These are phyloP conservation scores for Sclerotiophoma versabilis DNA, from an alignment of 2,329 filamentous ascomycete species.

Conservation along the genomic window DNA sequence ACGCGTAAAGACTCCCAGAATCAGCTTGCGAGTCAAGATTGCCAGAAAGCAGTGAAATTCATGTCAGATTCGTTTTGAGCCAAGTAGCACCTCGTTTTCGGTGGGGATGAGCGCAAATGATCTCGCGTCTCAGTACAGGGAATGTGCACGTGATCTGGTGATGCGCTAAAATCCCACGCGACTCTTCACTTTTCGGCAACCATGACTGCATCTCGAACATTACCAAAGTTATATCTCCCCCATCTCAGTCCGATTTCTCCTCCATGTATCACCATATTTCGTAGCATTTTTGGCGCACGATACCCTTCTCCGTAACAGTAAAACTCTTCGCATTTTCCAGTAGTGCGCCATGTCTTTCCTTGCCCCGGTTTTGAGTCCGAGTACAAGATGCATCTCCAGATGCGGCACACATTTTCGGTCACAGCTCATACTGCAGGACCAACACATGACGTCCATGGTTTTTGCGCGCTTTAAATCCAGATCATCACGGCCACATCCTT, in stretches of 20 bases:
- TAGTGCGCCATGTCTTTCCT: slow-evolving; percentile 4
- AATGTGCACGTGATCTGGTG: slow-evolving; percentile 1
- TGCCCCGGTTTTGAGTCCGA: neutral
- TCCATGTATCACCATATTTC: neutral
- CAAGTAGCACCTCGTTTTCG: too few species aligned
- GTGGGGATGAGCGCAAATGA: too few species aligned
- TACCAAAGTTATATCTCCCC: neutral
- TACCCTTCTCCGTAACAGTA: neutral
- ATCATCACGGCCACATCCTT: neutral
- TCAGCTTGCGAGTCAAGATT: too few species aligned
- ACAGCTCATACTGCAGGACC: neutral
- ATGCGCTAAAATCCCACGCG: neutral
- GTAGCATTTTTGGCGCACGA: neutral
- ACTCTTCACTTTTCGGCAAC: neutral
- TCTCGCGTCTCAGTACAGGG: neutral
- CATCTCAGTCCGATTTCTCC: neutral
- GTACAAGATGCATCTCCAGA: neutral
- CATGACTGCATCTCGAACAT: neutral
- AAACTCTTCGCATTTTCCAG: neutral
- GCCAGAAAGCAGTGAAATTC: too few species aligned
- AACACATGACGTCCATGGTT: neutral
- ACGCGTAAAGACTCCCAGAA: too few species aligned
- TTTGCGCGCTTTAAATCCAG: slow-evolving; percentile 4
- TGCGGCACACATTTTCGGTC: neutral
- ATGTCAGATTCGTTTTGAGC: neutral